Evolutionary conservation across 139 green algal genomes (phyloP).

Genomic region (Chlamydomonas asymmetrica): DNA sequence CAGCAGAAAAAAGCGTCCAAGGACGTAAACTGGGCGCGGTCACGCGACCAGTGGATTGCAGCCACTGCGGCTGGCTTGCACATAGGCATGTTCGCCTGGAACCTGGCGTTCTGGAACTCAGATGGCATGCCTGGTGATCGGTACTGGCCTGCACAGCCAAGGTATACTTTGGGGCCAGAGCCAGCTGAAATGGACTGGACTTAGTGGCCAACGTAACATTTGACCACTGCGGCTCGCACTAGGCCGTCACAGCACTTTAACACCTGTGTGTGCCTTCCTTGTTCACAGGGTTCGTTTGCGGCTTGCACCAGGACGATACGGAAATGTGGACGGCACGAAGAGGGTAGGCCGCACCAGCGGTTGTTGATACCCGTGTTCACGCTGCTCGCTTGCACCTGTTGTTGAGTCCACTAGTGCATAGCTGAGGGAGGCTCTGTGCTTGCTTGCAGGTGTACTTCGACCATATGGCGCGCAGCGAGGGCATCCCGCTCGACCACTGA

Average conservation of each 20-base stretch:
- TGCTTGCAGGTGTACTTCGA: conserved; percentile 14
- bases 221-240: neutral
- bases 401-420: neutral
- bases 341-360: conserved; percentile 40
- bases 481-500: neutral
- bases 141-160: conserved; percentile 42
- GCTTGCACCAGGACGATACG: conserved; percentile 45
- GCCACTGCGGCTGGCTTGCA: conserved; percentile 49
- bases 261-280: no score
- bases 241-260: neutral
- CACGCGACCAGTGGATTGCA: conserved; percentile 48
- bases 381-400: neutral
- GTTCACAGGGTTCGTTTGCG: conserved; percentile 39
- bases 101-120: conserved; percentile 56
- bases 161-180: conserved; percentile 7
- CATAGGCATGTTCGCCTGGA: conserved; percentile 46
- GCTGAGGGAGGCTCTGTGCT: neutral
- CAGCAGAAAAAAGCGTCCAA: conserved; percentile 25
- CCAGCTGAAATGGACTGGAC: neutral
- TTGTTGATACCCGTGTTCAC: neutral
- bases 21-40: conserved; percentile 37
- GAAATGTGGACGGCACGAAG: conserved; percentile 51
- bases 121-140: conserved; percentile 54
- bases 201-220: neutral
- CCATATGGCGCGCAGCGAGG: conserved; percentile 10